A percentile compares a stretch with the other conserved stretches of the same genome.
Evolutionary conservation across 2,329 filamentous ascomycete genomes (phyloP).

Genomic region (Blastomyces parvus): DNA sequence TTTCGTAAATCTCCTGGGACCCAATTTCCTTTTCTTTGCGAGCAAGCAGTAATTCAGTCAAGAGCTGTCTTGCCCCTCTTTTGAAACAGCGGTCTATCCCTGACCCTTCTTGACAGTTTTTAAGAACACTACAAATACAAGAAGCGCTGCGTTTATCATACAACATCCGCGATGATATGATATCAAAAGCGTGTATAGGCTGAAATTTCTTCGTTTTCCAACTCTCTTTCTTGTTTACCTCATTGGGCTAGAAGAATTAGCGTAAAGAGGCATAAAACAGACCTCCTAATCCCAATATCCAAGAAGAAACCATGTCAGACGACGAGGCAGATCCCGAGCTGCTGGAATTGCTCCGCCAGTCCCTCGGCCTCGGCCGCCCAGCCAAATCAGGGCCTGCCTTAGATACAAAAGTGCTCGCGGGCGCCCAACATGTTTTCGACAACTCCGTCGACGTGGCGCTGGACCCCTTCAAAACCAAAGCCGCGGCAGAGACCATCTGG

Average conservation of each 20-base stretch:
- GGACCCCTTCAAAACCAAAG: slow-evolving; percentile 71
- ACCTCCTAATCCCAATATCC: not conserved
- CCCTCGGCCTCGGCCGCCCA: slow-evolving; percentile 55
- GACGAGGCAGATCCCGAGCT: slow-evolving; percentile 86
- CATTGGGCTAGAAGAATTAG: not conserved
- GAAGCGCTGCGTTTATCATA: not conserved
- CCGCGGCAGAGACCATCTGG: slow-evolving; percentile 70
- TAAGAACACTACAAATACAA: not conserved
- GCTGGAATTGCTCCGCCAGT: slow-evolving; percentile 72
- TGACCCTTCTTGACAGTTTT: not conserved
- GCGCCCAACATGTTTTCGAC: slow-evolving; percentile 79
- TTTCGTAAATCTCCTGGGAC: too few species aligned
- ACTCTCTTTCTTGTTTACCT: not conserved
- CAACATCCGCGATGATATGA: not conserved
- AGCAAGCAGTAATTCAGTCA: not conserved
- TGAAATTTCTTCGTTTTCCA: not conserved
- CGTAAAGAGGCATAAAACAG: not conserved
- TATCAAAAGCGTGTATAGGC: not conserved
- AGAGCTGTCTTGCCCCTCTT: not conserved
- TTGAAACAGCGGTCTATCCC: slow-evolving; percentile 2
- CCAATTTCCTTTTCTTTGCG: not conserved
- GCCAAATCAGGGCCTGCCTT: slow-evolving; percentile 47
- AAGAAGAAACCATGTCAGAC: slow-evolving; percentile 58
- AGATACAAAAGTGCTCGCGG: slow-evolving; percentile 72
- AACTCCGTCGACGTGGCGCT: slow-evolving; percentile 89